phyloP scores from a whole-genome alignment of 2,329 filamentous ascomycete species.

The Metarhizium rileyi region DNA sequence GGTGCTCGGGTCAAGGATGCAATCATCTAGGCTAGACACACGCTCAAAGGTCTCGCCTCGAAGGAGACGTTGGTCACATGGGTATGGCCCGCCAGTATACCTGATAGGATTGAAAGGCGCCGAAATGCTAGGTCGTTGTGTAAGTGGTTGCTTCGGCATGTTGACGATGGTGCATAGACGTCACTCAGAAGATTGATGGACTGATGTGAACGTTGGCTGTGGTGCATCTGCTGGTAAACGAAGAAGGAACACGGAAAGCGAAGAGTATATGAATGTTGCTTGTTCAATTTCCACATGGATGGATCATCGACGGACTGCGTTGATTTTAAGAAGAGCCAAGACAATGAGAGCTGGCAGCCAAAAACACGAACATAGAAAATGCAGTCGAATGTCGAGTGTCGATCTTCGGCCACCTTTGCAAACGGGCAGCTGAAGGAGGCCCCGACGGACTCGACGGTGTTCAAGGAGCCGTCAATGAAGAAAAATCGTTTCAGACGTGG shows the following conservation, averaged over 20 bases:
- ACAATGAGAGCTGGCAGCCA: background rate
- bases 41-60: slow-evolving; percentile 25
- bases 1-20: slow-evolving; percentile 9
- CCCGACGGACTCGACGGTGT: background rate
- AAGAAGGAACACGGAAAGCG: background rate
- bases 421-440: background rate
- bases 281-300: background rate
- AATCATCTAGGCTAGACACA: slow-evolving; percentile 27
- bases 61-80: too few relatives aligned
- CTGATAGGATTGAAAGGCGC: slow-evolving; percentile 28
- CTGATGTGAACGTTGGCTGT: background rate
- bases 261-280: background rate
- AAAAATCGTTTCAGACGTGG: background rate
- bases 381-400: background rate
- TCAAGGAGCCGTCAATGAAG: background rate
- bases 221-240: background rate
- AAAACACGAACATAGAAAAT: background rate
- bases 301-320: background rate
- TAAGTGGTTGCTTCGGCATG: slow-evolving; percentile 10
- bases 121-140: slow-evolving; percentile 22
- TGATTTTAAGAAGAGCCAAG: background rate
- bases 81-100: slow-evolving; percentile 24
- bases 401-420: background rate
- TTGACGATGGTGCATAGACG: slow-evolving; percentile 1
- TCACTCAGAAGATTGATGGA: background rate